phyloP scores from a whole-genome alignment of 2,329 filamentous ascomycete species.

The Hypoxylon sp. region DNA sequence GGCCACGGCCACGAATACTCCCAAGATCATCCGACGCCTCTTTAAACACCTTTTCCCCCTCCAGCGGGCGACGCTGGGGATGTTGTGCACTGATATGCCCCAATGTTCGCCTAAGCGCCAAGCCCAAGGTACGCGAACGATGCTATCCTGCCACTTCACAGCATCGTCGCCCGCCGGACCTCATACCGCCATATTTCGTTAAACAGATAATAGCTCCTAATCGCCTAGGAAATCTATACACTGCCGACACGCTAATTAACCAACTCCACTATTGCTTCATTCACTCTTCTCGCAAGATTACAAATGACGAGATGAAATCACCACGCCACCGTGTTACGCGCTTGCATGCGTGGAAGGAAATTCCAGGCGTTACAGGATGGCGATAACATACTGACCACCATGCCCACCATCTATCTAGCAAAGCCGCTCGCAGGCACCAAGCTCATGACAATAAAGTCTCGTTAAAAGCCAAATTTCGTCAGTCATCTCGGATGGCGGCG shows the following conservation, averaged over 20 bases:
- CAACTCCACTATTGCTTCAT: constrained; percentile 9
- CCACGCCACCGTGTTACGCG: constrained; percentile 1
- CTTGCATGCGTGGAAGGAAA: constrained; percentile 2
- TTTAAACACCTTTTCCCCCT: constrained; percentile 10
- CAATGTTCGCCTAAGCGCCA: constrained; percentile 25
- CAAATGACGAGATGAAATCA: constrained; percentile 12
- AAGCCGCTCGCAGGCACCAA: constrained; percentile 9
- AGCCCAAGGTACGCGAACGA: constrained; percentile 25
- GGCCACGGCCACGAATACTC: constrained; percentile 7
- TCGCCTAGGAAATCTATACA: constrained; percentile 10
- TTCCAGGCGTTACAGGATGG: neutral
- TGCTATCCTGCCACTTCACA: constrained; percentile 22
- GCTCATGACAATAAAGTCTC: constrained; percentile 1
- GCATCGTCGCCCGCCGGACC: constrained; percentile 12
- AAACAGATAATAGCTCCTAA: constrained; percentile 2
- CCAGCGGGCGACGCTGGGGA: neutral
- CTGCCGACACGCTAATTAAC: constrained; percentile 8
- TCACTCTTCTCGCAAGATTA: constrained; percentile 1
- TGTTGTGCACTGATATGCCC: constrained; percentile 8
- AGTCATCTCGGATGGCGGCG: constrained; percentile 32
- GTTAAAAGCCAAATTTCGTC: constrained; percentile 7
- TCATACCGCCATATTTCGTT: constrained; percentile 25
- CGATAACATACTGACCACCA: neutral
- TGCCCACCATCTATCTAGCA: constrained; percentile 5
- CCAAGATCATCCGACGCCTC: constrained; percentile 21